Evolutionary conservation across 2,329 filamentous ascomycete species (phyloP).

Genomic region (Arthrobotrys musiformis): DNA sequence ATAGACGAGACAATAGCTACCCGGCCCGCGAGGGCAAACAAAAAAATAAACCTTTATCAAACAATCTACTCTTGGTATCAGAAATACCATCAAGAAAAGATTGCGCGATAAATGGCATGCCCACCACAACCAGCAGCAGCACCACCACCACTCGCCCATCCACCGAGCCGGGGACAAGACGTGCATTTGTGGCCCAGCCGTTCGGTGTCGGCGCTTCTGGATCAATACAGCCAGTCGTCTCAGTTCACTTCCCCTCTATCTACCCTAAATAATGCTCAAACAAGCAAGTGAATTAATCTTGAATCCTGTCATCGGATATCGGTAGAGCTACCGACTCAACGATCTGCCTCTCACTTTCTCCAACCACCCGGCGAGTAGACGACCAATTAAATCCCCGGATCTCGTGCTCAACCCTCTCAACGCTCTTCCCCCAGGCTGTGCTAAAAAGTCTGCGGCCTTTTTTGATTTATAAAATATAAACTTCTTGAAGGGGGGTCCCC

Average conservation of each 20-base stretch:
- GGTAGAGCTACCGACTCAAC: conserved; percentile 22
- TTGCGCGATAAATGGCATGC: conserved; percentile 40
- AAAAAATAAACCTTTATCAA: conserved; percentile 9
- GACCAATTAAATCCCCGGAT: conserved; percentile 1
- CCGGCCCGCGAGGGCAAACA: background rate
- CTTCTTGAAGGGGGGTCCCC: background rate
- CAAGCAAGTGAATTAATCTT: conserved; percentile 17
- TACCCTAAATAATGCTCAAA: background rate
- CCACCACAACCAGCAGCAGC: conserved; percentile 4
- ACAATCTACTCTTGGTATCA: background rate
- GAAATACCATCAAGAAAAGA: conserved; percentile 11
- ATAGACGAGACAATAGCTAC: background rate
- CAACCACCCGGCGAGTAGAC: conserved; percentile 1
- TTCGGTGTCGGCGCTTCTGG: conserved; percentile 53
- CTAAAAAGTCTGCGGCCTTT: conserved; percentile 28
- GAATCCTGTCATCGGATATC: conserved; percentile 20
- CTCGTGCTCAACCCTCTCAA: background rate
- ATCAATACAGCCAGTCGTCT: conserved; percentile 42
- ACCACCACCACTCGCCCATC: conserved; percentile 1
- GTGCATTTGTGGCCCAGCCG: conserved; percentile 54
- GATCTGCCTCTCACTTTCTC: background rate
- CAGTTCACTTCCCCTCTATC: conserved; percentile 2
- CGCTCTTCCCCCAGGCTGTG: background rate
- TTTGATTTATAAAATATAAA: conserved; percentile 21
- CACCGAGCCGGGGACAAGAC: conserved; percentile 13